Conservation (phyloP, 2,329 filamentous ascomycete species). For the Tetracladium maxilliforme region DNA sequence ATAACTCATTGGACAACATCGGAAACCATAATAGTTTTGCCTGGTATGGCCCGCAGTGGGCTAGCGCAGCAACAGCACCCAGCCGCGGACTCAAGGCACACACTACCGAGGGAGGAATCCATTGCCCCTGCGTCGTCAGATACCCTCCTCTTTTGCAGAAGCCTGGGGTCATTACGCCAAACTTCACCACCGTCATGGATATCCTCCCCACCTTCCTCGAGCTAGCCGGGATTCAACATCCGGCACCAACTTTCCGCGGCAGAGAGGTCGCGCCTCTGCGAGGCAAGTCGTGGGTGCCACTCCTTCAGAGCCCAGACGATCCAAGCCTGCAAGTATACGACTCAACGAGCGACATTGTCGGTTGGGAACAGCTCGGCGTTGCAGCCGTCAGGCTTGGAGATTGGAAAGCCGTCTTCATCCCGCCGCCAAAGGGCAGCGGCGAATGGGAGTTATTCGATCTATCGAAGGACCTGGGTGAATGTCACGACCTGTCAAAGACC, state of each 20-base stretch:
- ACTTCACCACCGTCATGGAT: constrained; percentile 22
- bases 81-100: constrained; percentile 23
- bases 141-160: constrained; percentile 10
- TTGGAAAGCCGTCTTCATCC: constrained; percentile 43
- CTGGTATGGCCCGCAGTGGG: constrained; percentile 45
- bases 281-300: constrained; percentile 29
- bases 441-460: constrained; percentile 44
- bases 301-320: too few species aligned
- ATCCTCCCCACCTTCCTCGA: constrained; percentile 19
- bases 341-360: too few species aligned
- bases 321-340: too few species aligned
- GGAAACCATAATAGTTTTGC: constrained; percentile 41
- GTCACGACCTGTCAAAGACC: constrained; percentile 23
- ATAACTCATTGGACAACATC: constrained; percentile 41
- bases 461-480: constrained; percentile 32
- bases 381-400: constrained; percentile 35
- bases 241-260: constrained; percentile 19
- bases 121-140: constrained; percentile 18
- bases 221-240: constrained; percentile 15
- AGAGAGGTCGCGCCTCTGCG: constrained; percentile 34
- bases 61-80: constrained; percentile 34
- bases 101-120: constrained; percentile 23
- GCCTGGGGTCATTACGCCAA: constrained; percentile 8
- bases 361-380: constrained; percentile 19
- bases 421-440: constrained; percentile 36